Percentiles rank a stretch among this genome's conserved stretches.
Conservation (phyloP, 2,329 filamentous ascomycete species). For the Diaporthe destruens region DNA sequence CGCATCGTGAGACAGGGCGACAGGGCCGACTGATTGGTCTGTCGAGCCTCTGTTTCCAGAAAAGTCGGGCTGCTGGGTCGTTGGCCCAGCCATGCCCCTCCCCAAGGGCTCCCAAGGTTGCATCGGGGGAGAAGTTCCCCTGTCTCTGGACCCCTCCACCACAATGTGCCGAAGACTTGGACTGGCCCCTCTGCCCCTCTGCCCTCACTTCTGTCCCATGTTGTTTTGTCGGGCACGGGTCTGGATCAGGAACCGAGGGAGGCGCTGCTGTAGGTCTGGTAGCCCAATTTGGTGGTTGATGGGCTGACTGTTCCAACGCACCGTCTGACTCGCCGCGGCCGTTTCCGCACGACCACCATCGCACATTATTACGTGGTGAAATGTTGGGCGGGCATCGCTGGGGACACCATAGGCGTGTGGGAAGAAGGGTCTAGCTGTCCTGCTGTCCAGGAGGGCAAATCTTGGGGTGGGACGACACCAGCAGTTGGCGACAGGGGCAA, state of each 20-base stretch:
- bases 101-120: not conserved
- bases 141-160: slow-evolving; percentile 3
- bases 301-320: not conserved
- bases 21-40: slow-evolving; percentile 25
- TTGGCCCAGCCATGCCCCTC: slow-evolving; percentile 28
- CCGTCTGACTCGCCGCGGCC: slow-evolving; percentile 23
- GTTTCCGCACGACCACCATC: slow-evolving; percentile 14
- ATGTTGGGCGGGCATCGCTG: slow-evolving; percentile 1
- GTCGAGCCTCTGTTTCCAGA: not conserved
- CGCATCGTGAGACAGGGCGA: slow-evolving; percentile 29
- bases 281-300: slow-evolving; percentile 12
- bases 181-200: slow-evolving; percentile 1
- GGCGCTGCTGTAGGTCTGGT: slow-evolving; percentile 12
- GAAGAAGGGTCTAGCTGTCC: too few species aligned
- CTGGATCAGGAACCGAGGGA: not conserved
- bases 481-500: not conserved
- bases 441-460: slow-evolving; percentile 6
- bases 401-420: slow-evolving; percentile 14
- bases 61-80: slow-evolving; percentile 10
- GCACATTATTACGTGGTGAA: not conserved
- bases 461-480: not conserved
- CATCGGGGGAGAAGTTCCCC: slow-evolving; percentile 13
- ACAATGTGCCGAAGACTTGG: slow-evolving; percentile 2
- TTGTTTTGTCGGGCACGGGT: not conserved
- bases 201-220: not conserved